Conservation (phyloP, 2,329 filamentous ascomycete species). For the Paecilomyces niveus region DNA sequence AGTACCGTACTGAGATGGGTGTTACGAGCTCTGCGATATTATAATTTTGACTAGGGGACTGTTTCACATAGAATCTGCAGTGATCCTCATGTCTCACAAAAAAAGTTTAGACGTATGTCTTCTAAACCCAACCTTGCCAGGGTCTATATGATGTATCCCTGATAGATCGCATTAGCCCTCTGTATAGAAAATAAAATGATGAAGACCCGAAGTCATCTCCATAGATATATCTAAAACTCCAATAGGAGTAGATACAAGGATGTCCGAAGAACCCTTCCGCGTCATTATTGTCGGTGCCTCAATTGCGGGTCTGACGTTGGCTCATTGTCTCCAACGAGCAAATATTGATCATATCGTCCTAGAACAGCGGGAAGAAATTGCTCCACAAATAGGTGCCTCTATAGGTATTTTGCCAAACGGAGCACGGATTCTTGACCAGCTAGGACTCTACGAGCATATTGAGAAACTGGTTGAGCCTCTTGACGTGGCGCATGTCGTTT, state of each 20-base stretch:
- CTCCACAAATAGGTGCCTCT: slow-evolving; percentile 39
- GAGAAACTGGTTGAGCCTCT: slow-evolving; percentile 11
- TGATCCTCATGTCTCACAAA: too few relatives aligned
- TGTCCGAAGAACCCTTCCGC: not conserved
- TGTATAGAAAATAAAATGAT: not conserved
- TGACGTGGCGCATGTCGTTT: slow-evolving; percentile 4
- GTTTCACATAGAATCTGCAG: too few relatives aligned
- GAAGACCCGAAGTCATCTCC: not conserved
- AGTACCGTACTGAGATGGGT: too few relatives aligned
- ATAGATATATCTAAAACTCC: not conserved
- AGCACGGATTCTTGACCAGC: slow-evolving; percentile 42
- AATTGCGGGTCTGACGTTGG: slow-evolving; percentile 42
- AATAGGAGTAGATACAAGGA: not conserved
- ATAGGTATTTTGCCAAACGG: slow-evolving; percentile 41
- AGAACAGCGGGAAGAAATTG: slow-evolving; percentile 34
- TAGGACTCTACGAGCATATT: slow-evolving; percentile 31
- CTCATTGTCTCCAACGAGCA: slow-evolving; percentile 38
- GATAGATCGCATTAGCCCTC: not conserved
- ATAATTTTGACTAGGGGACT: too few relatives aligned
- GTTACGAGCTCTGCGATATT: too few relatives aligned
- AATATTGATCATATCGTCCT: slow-evolving; percentile 44
- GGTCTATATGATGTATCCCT: not conserved
- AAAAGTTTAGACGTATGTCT: too few relatives aligned
- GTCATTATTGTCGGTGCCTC: slow-evolving; percentile 46
- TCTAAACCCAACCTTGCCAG: not conserved